phyloP scores from a whole-genome alignment of 73 alveolate genomes.

The Blepharisma stoltei region DNA sequence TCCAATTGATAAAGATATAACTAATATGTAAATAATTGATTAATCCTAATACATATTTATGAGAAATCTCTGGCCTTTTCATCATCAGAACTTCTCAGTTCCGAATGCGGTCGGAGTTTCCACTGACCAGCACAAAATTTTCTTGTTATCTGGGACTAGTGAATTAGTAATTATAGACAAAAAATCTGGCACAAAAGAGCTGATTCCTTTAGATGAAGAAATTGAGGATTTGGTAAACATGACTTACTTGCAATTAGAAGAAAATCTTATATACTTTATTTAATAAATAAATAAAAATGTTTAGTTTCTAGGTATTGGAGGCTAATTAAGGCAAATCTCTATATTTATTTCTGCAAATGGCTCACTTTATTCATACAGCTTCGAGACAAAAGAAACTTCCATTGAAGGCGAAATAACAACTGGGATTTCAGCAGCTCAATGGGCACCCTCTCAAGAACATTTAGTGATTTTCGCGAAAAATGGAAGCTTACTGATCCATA shows the following conservation, averaged over 20 bases:
- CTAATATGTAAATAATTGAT: too few relatives aligned
- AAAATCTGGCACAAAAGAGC: background rate
- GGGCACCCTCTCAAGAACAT: slow-evolving; percentile 68
- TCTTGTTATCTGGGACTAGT: too few relatives aligned
- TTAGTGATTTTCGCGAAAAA: slow-evolving; percentile 41
- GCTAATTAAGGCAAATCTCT: too few relatives aligned
- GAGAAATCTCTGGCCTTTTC: too few relatives aligned
- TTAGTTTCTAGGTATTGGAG: too few relatives aligned
- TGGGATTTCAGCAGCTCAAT: slow-evolving; percentile 48
- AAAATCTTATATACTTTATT: slow-evolving; percentile 1
- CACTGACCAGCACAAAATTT: too few relatives aligned
- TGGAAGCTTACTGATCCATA: slow-evolving; percentile 47
- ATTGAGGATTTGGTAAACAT: background rate
- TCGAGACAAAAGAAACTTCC: slow-evolving; percentile 20
- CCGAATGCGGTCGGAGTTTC: too few relatives aligned
- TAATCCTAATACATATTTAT: too few relatives aligned
- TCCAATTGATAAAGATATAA: too few relatives aligned
- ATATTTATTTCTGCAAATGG: slow-evolving; percentile 44
- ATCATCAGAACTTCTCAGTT: too few relatives aligned
- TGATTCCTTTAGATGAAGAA: background rate
- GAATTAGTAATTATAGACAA: background rate
- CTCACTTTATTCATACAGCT: slow-evolving; percentile 31
- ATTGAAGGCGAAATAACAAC: slow-evolving; percentile 48
- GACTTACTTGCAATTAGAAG: slow-evolving; percentile 1
- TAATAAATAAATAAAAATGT: background rate